phyloP scores from a whole-genome alignment of 2,329 filamentous ascomycete species.

The Aureobasidium melanogenum region DNA sequence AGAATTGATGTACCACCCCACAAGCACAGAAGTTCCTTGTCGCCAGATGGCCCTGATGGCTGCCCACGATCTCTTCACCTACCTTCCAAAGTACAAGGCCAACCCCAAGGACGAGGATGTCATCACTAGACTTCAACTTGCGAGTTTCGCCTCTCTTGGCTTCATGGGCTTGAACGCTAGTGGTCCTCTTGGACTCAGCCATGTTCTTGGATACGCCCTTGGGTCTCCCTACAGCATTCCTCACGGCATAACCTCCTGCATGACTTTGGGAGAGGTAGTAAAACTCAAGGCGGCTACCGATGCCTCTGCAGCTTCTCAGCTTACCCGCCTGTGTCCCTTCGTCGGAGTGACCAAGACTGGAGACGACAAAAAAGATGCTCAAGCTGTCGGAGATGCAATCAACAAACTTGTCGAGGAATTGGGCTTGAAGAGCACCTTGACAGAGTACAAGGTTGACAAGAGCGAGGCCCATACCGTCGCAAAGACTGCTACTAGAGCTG shows the following conservation, averaged over 20 bases:
- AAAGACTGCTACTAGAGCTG: slow-evolving; percentile 35
- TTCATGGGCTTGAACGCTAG: slow-evolving; percentile 44
- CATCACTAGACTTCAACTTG: slow-evolving; percentile 45
- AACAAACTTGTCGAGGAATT: slow-evolving; percentile 35
- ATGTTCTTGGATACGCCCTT: slow-evolving; percentile 39
- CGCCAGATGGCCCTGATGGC: slow-evolving; percentile 38
- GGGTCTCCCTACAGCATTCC: slow-evolving; percentile 48
- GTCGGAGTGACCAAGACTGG: slow-evolving; percentile 32
- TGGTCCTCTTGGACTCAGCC: slow-evolving; percentile 40
- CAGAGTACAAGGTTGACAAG: slow-evolving; percentile 35
- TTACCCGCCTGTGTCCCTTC: slow-evolving; percentile 37
- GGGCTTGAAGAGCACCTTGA: slow-evolving; percentile 37
- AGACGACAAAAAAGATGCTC: slow-evolving; percentile 34
- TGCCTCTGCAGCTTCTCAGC: slow-evolving; percentile 37
- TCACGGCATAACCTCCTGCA: slow-evolving; percentile 47
- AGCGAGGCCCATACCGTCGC: slow-evolving; percentile 35
- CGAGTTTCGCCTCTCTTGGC: slow-evolving; percentile 42
- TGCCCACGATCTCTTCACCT: slow-evolving; percentile 38
- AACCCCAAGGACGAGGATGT: slow-evolving; percentile 37
- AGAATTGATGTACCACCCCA: slow-evolving; percentile 43
- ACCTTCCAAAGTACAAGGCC: slow-evolving; percentile 39
- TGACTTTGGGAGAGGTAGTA: slow-evolving; percentile 47
- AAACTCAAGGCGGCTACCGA: slow-evolving; percentile 39
- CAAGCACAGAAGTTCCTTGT: slow-evolving; percentile 42
- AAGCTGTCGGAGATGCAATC: slow-evolving; percentile 37